A percentile compares a stretch with the other conserved stretches of the same genome.
phyloP scores from a whole-genome alignment of 2,329 filamentous ascomycete genomes.

The Fusarium xyrophilum region DNA sequence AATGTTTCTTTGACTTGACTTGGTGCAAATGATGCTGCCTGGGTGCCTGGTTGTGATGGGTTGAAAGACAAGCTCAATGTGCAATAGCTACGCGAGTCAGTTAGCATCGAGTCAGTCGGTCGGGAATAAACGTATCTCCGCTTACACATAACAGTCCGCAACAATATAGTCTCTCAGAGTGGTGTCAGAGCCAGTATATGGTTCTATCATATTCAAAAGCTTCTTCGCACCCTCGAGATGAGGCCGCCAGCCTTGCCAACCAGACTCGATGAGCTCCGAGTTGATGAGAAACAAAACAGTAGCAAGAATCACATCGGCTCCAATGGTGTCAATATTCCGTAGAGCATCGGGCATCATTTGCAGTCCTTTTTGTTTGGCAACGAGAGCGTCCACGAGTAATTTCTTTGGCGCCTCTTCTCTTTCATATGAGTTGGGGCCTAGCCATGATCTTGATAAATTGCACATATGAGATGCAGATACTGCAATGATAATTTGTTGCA shows the following conservation, averaged over 20 bases:
- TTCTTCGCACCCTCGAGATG: conserved; percentile 55
- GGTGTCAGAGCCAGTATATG: conserved; percentile 43
- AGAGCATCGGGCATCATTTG: conserved; percentile 50
- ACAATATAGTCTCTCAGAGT: conserved; percentile 53
- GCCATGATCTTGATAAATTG: conserved; percentile 40
- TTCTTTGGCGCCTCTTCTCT: conserved; percentile 42
- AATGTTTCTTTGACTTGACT: conserved; percentile 48
- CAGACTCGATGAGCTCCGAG: conserved; percentile 57
- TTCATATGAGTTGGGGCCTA: conserved; percentile 40
- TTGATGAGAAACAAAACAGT: conserved; percentile 58
- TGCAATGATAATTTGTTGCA: conserved; percentile 56
- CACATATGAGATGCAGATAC: conserved; percentile 57
- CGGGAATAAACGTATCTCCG: not conserved
- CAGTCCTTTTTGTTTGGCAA: conserved; percentile 54
- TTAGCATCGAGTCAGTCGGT: not conserved
- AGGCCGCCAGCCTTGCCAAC: conserved; percentile 54
- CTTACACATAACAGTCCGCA: conserved; percentile 56
- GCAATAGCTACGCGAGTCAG: conserved; percentile 46
- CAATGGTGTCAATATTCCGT: conserved; percentile 46
- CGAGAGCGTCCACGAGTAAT: conserved; percentile 50
- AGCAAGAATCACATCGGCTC: conserved; percentile 52
- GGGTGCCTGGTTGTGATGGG: conserved; percentile 40
- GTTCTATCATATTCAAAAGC: conserved; percentile 51
- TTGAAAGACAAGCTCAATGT: conserved; percentile 54
- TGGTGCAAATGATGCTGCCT: conserved; percentile 45